Evolutionary conservation across 2,329 filamentous ascomycete genomes (phyloP), one percentile per base, ranked within the genome.

Genomic region (Aspergillus ibericus): DNA sequence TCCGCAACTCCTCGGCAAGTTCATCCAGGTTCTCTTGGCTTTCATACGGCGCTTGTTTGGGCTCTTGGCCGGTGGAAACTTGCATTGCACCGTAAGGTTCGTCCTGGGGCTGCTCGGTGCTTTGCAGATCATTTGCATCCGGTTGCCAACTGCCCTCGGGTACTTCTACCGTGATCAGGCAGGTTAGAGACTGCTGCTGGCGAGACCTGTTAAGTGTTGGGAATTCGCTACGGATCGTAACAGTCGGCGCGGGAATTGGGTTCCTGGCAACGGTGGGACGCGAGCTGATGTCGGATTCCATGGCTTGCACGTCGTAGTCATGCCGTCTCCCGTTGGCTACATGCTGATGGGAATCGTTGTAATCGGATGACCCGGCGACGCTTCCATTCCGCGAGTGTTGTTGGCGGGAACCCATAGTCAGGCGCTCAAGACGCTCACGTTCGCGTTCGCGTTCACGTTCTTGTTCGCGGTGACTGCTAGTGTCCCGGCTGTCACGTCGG

Each of bases 201-300:
- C 93, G 89, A 18, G 93, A 97, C 63, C 92, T 85, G 75, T 84
- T 97, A 69, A 99, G 85, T 1, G 95, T 98, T 0, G 95, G 95
- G 71, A 97, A 99, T 76, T 99, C 95, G 72, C 93, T 98, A 59
- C 93, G 90, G 49, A 99, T 90, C 0, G 91, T 96, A n/a, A 99
- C 92, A 0, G 86, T 90, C 0, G 95, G 95, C 5, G 92, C 81
- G 1, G 95, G 93, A 59, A 98, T 97, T 0, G 92, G 92, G 66
- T 96, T 96, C 68, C 89, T 90, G 9, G 87, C 83, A 18, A 89
- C 72, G 53, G 80, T 83, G 5, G 83, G 78, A 36, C 89, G 87
- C 5, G 92, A 90, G 63, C 85, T 85, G 16, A 96, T 82, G 34
- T 88, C 89, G 0, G 91, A 91, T 75, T 97, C 93, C 91, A 97